phyloP scores from a whole-genome alignment of 345 rosid species.

The Citrus sinensis region DNA sequence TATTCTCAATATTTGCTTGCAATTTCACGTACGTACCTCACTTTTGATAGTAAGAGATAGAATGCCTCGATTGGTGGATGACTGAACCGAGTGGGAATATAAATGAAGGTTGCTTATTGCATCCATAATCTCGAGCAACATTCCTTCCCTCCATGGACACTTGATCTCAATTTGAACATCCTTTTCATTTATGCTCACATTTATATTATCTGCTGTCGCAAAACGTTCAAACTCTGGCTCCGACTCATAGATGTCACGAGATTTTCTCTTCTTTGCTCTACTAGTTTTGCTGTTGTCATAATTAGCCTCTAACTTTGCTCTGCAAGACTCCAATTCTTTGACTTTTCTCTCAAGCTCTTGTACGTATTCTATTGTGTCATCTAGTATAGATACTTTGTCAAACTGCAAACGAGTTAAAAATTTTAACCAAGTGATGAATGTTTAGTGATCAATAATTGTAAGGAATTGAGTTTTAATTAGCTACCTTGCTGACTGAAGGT shows the following conservation, averaged over 20 bases:
- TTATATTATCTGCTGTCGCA: conserved; percentile 29
- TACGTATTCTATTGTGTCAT: conserved; percentile 69
- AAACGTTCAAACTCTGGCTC: conserved; percentile 37
- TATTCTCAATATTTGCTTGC: neutral
- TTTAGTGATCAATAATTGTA: neutral
- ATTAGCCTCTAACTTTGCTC: conserved; percentile 39
- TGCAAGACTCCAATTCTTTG: conserved; percentile 55
- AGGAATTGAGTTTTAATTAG: conserved; percentile 9
- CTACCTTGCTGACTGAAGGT: conserved; percentile 75
- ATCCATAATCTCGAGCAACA: conserved; percentile 77
- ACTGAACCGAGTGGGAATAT: conserved; percentile 79
- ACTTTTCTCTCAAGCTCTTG: conserved; percentile 69
- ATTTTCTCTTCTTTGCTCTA: conserved; percentile 55
- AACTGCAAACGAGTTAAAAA: conserved; percentile 39
- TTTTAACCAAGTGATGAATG: neutral
- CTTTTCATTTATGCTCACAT: conserved; percentile 39
- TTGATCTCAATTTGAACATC: conserved; percentile 63
- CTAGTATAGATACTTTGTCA: conserved; percentile 72
- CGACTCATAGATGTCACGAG: conserved; percentile 27
- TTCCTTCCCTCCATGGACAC: conserved; percentile 82
- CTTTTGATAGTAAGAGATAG: conserved; percentile 60
- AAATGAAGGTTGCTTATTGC: conserved; percentile 52
- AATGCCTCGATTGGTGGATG: conserved; percentile 57
- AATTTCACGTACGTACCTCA: conserved; percentile 44
- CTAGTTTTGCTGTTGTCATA: conserved; percentile 30